These are phyloP conservation scores for Phenoliferia sp. DNA, from an alignment of 1,284 basidiomycete genomes.

Conservation along the genomic window DNA sequence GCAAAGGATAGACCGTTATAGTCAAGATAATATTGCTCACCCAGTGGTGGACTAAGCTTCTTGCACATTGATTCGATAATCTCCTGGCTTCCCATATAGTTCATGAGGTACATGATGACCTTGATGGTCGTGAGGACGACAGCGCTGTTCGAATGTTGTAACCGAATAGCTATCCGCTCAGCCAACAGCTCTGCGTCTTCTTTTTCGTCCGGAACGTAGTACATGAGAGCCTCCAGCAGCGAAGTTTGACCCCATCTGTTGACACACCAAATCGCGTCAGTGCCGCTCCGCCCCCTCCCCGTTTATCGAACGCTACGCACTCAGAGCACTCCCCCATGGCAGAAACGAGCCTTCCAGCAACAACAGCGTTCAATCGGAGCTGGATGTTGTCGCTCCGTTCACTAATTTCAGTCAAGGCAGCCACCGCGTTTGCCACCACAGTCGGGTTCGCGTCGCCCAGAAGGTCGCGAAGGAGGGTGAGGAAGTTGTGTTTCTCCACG, in stretches of 20 bases:
- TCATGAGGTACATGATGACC: constrained; percentile 93
- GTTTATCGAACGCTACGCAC: constrained; percentile 50
- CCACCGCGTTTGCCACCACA: constrained; percentile 90
- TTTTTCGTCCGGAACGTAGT: constrained; percentile 82
- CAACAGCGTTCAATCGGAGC: constrained; percentile 74
- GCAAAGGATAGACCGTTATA: not conserved
- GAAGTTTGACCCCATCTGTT: constrained; percentile 97
- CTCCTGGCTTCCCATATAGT: constrained; percentile 89
- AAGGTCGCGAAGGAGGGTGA: constrained; percentile 77
- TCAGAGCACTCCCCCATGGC: constrained; percentile 87
- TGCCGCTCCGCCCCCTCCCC: not conserved
- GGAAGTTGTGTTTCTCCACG: constrained; percentile 78
- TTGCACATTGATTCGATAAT: constrained; percentile 85
- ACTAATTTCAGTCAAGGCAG: constrained; percentile 83
- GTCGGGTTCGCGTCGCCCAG: constrained; percentile 91
- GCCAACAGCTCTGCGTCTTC: constrained; percentile 89
- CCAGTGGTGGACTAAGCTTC: constrained; percentile 94
- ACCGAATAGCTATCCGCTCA: constrained; percentile 83
- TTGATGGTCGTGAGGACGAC: constrained; percentile 93
- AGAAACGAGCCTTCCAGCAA: constrained; percentile 75
- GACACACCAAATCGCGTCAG: not conserved
- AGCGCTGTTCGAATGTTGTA: constrained; percentile 91
- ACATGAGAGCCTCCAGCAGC: constrained; percentile 88
- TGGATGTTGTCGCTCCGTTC: constrained; percentile 85
- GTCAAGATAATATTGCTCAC: constrained; percentile 48